A percentile compares a stretch with the other conserved stretches of the same genome.
Evolutionary conservation across 208 protist genomes (phyloP).

Genomic region (Polymyxa betae): DNA sequence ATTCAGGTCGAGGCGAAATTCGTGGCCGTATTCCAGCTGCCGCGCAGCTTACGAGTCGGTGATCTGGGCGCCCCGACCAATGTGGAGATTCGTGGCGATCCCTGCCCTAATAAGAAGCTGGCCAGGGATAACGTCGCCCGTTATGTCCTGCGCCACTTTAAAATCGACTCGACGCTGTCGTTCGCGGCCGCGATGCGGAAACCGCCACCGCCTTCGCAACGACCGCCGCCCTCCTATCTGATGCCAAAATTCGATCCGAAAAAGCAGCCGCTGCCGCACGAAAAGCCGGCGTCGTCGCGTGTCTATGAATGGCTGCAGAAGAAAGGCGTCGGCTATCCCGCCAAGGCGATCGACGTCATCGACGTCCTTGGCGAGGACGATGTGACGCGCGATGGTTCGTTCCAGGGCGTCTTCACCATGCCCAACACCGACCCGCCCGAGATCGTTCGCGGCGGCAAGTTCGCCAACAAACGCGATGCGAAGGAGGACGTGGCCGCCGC

Average conservation of each 20-base stretch:
- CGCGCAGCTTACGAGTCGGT: background rate
- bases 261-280: background rate
- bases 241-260: background rate
- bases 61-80: background rate
- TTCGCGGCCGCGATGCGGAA: background rate
- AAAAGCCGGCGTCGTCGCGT: background rate
- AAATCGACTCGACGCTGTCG: conserved; percentile 3
- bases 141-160: background rate
- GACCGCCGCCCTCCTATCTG: background rate
- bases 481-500: background rate
- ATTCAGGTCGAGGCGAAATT: background rate
- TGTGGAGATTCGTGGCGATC: background rate
- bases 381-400: background rate
- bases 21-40: conserved; percentile 2
- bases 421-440: conserved; percentile 39
- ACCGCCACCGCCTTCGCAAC: background rate
- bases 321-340: background rate
- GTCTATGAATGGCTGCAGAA: conserved; percentile 41
- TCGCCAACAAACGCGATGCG: background rate
- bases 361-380: background rate
- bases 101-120: background rate
- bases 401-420: conserved; percentile 45
- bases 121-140: conserved; percentile 7
- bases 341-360: conserved; percentile 20
- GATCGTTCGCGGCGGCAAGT: background rate